Percentiles rank a stretch among this genome's conserved stretches.
These are phyloP conservation scores for Neocucurbitaria cava DNA, from an alignment of 2,329 filamentous ascomycete species.

Conservation along the genomic window DNA sequence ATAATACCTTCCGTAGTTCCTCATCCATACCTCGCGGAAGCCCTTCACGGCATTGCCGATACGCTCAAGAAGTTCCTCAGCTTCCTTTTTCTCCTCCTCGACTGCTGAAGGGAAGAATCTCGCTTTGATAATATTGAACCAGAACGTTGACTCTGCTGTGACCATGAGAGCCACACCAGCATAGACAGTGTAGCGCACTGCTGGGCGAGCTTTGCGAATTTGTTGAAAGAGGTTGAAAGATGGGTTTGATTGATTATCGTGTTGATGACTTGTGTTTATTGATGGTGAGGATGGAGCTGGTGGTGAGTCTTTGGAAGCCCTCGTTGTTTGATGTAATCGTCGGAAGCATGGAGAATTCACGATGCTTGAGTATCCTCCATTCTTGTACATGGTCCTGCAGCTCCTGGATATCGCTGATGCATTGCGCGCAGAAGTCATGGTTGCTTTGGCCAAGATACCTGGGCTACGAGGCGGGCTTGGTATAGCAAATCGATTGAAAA, in stretches of 20 bases:
- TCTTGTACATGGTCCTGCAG: neutral
- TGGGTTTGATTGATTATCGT: constrained; percentile 6
- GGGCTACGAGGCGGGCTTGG: neutral
- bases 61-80: constrained; percentile 18
- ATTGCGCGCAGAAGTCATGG: neutral
- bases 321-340: neutral
- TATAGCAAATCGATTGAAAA: neutral
- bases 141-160: constrained; percentile 36
- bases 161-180: constrained; percentile 29
- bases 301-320: neutral
- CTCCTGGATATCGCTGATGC: neutral
- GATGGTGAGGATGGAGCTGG: neutral
- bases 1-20: constrained; percentile 29
- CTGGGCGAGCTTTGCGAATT: constrained; percentile 16
- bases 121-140: constrained; percentile 33
- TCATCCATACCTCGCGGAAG: constrained; percentile 25
- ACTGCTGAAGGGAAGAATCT: constrained; percentile 31
- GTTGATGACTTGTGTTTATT: neutral
- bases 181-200: constrained; percentile 34
- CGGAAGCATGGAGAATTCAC: neutral
- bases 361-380: neutral
- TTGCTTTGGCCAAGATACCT: neutral
- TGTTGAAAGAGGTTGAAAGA: constrained; percentile 25
- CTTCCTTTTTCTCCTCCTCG: constrained; percentile 19
- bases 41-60: constrained; percentile 10